Conservation (phyloP, 176 grass and related monocot species). For the Oryza glumipatula region DNA sequence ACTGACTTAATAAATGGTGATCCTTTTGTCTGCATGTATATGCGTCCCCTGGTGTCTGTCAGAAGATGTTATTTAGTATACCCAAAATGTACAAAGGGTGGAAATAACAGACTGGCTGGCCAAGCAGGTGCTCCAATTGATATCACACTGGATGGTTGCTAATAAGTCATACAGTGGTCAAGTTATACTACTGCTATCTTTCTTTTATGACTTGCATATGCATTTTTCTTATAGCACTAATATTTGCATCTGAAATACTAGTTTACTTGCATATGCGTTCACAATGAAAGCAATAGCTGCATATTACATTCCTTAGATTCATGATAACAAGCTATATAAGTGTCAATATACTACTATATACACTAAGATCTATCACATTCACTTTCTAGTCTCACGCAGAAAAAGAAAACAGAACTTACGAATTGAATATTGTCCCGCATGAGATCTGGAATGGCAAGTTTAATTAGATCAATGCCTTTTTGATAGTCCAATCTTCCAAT, state of each 20-base stretch:
- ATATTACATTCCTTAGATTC: not conserved
- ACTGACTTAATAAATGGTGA: not conserved
- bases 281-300: not conserved
- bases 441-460: conserved; percentile 65
- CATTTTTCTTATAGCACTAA: conserved; percentile 2
- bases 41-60: not conserved
- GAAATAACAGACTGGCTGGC: conserved; percentile 1
- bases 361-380: not conserved
- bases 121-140: not conserved
- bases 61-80: conserved; percentile 12
- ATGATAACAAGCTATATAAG: not conserved
- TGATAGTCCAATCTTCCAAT: conserved; percentile 99
- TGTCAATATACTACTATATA: not conserved
- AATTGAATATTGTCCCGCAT: conserved; percentile 81
- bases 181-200: conserved; percentile 15
- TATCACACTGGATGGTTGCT: not conserved
- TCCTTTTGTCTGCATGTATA: not conserved
- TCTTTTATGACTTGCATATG: not conserved
- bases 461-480: conserved; percentile 95
- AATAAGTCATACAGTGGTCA: not conserved
- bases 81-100: not conserved
- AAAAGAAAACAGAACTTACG: conserved; percentile 57
- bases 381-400: not conserved
- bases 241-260: not conserved
- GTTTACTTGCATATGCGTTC: not conserved